Percentiles rank a stretch among this genome's conserved stretches.
These are phyloP conservation scores for Aspergillus arachidicola DNA, from an alignment of 2,329 filamentous ascomycete species.

Conservation along the genomic window DNA sequence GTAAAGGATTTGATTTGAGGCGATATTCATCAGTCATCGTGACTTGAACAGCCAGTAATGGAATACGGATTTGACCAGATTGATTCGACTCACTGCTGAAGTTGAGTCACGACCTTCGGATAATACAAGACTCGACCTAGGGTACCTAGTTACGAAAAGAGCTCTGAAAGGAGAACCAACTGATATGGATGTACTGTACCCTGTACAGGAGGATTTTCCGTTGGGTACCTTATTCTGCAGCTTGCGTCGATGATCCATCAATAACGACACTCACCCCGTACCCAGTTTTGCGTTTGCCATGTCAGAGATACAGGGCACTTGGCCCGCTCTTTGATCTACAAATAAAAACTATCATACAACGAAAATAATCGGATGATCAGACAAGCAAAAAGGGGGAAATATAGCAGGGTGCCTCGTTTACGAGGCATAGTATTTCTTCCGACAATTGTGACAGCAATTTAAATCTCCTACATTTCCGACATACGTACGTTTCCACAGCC, in stretches of 20 bases:
- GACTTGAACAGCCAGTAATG: not conserved
- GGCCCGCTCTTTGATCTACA: conserved; percentile 11
- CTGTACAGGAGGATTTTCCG: conserved; percentile 4
- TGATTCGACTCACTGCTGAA: not conserved
- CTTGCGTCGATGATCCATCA: conserved; percentile 11
- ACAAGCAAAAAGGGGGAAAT: not conserved
- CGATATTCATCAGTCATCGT: conserved; percentile 3
- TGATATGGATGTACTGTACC: not conserved
- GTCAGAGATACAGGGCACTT: conserved; percentile 11
- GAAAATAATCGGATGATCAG: not conserved
- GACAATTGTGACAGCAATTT: not conserved
- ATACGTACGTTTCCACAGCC: not conserved
- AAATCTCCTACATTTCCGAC: not conserved
- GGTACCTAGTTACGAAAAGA: not conserved
- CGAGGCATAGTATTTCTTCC: not conserved
- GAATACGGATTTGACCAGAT: not conserved
- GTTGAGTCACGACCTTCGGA: not conserved
- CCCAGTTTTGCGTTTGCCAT: conserved; percentile 6
- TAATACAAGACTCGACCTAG: not conserved
- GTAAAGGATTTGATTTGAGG: conserved; percentile 12
- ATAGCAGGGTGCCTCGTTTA: not conserved
- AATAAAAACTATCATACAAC: not conserved
- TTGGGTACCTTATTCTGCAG: conserved; percentile 26
- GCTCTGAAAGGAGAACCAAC: not conserved
- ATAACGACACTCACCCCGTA: conserved; percentile 5